Evolutionary conservation across 2,329 filamentous ascomycete genomes (phyloP), one percentile per base, ranked within the genome.

Genomic region (Pyricularia pennisetigena): DNA sequence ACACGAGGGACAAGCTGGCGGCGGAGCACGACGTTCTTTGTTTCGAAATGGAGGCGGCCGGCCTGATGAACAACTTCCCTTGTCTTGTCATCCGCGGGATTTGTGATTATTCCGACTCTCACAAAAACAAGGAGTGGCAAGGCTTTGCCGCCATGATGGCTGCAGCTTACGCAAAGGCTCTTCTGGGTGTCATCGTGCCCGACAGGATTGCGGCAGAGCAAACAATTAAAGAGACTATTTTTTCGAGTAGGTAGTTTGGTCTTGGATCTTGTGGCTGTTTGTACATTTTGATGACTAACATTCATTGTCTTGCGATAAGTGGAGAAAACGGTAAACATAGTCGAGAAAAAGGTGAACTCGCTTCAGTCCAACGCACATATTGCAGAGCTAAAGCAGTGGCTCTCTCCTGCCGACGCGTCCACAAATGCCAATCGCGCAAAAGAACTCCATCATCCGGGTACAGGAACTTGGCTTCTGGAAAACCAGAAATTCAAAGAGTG

Each of bases 31-130:
- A 70, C 16, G 70, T 76, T 16, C 57, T 77, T 8, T 76, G 74
- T 65, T 78, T 78, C 65, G 77, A 78, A 67, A 78, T 75, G 74
- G 75, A 75, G 67, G 74, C 71, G 0, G 74, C 75, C 6, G 77
- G 76, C 10, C 35, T 77, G 4, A 73, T 74, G 72, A 75, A 77
- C 59, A 66, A 73, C 61, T 73, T 76, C 9, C 74, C 72, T 0
- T 75, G 71, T 24, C 69, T 76, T 0, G 73, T 77, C 5, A 73
- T 78, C 35, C 73, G 75, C 2, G 76, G 76, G 1, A 75, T 78
- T 26, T 75, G 74, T 41, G 72, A 78, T 63, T 78, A 78, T 35
- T 65, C 73, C 0, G 76, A 78, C 35, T 67, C 72, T 1, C 73
- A 76, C 41, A 75, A 74, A 65, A 72, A 74, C 41, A 29, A 71